Evolutionary conservation across 305 asterid genomes (phyloP).

Genomic region (Ilex paraguariensis): DNA sequence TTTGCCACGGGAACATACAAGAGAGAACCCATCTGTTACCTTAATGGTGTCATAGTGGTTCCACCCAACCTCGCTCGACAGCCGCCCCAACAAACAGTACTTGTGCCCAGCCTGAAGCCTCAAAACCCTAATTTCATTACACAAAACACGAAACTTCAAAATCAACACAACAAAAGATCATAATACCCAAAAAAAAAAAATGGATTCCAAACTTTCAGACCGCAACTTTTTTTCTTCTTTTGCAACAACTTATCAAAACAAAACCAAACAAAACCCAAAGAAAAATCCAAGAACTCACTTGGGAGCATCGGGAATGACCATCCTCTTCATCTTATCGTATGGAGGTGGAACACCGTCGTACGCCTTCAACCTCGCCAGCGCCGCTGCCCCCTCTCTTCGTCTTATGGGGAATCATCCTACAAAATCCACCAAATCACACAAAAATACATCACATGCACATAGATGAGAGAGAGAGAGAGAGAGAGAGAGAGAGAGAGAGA

Average conservation of each 20-base stretch:
- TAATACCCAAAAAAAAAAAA: not conserved
- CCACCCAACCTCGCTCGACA: conserved; percentile 98
- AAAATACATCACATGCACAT: too few species aligned
- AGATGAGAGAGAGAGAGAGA: too few species aligned
- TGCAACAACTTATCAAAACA: not conserved
- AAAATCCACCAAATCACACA: too few species aligned
- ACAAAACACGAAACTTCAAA: conserved; percentile 1
- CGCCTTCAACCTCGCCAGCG: conserved; percentile 90
- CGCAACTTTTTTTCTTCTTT: too few species aligned
- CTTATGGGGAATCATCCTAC: conserved; percentile 97
- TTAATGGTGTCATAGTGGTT: conserved; percentile 84
- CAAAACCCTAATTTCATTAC: conserved; percentile 56
- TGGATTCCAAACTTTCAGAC: too few species aligned
- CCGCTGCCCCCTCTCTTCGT: conserved; percentile 97
- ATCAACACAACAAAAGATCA: not conserved
- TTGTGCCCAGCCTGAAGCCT: conserved; percentile 97
- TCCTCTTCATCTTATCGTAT: conserved; percentile 83
- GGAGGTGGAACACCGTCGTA: conserved; percentile 94
- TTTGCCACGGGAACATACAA: too few species aligned
- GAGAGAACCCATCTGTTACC: conserved; percentile 24
- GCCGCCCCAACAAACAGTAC: conserved; percentile 90
- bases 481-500: not conserved
- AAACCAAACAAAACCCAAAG: too few species aligned
- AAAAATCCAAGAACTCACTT: conserved; percentile 43
- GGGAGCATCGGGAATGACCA: conserved; percentile 96